Evolutionary conservation across 1,284 basidiomycete species (phyloP).

Genomic region (Golubevia pallescens): DNA sequence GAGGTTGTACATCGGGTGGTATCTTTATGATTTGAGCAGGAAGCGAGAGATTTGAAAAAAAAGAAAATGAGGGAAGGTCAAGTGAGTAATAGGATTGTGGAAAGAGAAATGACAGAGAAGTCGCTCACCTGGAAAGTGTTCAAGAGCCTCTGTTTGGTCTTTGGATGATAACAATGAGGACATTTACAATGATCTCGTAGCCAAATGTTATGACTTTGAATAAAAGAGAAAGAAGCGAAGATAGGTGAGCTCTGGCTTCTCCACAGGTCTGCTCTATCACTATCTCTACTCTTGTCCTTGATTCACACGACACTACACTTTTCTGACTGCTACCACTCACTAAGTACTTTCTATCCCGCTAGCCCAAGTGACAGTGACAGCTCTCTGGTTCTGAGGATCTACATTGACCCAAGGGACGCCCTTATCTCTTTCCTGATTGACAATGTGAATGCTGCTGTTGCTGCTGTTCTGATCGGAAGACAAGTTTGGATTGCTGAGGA

Average conservation of each 20-base stretch:
- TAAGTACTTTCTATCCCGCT: conserved; percentile 18
- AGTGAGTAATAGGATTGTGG: not conserved
- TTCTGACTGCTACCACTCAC: conserved; percentile 7
- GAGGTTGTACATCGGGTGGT: conserved; percentile 75
- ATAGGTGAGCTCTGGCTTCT: too few relatives aligned
- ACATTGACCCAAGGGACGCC: too few relatives aligned
- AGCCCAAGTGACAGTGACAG: conserved; percentile 12
- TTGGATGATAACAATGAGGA: conserved; percentile 80
- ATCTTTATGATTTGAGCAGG: too few relatives aligned
- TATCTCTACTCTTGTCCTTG: too few relatives aligned
- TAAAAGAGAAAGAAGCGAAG: not conserved
- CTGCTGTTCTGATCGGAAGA: too few relatives aligned
- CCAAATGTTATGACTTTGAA: conserved; percentile 74
- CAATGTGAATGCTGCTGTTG: too few relatives aligned
- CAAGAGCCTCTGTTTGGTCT: conserved; percentile 87
- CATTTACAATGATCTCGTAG: conserved; percentile 88
- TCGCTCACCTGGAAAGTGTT: conserved; percentile 78
- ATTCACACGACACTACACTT: not conserved
- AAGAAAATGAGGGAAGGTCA: conserved; percentile 1
- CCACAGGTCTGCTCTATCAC: too few relatives aligned
- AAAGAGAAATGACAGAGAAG: conserved; percentile 2
- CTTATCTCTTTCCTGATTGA: too few relatives aligned
- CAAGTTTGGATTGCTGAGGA: too few relatives aligned
- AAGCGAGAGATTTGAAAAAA: conserved; percentile 74
- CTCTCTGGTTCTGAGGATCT: not conserved